Evolutionary conservation across 805 yeast genomes (phyloP), one percentile per base, ranked within the genome.

Genomic region (Ogataea methanolica): DNA sequence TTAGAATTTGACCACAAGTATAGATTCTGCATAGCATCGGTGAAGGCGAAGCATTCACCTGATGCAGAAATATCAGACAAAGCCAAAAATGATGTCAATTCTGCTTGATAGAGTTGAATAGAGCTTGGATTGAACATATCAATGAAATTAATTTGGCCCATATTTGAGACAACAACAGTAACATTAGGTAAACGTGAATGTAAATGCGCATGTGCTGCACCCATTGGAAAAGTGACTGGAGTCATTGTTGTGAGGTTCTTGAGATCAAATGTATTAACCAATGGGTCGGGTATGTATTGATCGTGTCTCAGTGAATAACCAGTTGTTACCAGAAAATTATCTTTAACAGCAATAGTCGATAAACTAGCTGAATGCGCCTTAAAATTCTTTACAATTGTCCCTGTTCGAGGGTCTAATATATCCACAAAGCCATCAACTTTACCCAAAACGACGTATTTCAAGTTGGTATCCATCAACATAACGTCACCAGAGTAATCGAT

Each of bases 111-210:
- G 11, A 88, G 65, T 43, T 70, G 74, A 33, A 83, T 78, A 44
- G 73, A 77, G 11, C 84, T 71, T n/a, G 92, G 96, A 62, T 88
- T 88, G 50, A 79, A 81, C 57, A 87, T 76, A 64, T 94, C 97
- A 23, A 89, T 77, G 54, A 90, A 84, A 59, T 90, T 96, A 48
- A 94, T 70, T 50, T 89, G 92, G 16, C 98, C 98, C 21, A 78
- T 66, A 19, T 74, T 74, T 0, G 97, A 85, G 0, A 88, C 85
- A 7, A 88, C 81, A 5, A 89, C 63, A 40, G 89, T 79, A 34
- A 85, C 81, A 36, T 87, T 85, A 6, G 96, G 86, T 43, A 90
- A 62, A 50, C 86, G 85, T 6, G 98, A 97, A 67, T 92, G 97
- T 51, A 92, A 73, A 42, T 86, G 75, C 1, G 85, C 94, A 61